Base-by-base conservation (phyloP, 805 yeast species). In the Starmera caribaea region DNA sequence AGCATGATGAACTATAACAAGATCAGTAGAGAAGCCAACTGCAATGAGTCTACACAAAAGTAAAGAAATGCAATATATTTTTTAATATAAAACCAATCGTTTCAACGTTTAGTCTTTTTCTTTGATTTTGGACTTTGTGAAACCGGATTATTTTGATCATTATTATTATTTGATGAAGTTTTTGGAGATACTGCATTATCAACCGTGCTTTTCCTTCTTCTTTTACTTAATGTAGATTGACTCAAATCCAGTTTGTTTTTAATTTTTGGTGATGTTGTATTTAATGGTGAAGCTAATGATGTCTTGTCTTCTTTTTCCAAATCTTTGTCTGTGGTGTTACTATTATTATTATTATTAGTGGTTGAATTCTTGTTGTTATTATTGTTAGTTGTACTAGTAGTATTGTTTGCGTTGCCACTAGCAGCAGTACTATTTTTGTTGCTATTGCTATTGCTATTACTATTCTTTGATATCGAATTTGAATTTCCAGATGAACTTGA, bases 141-240 rank as follows among this genome's bases (percentile, higher is more conserved):
- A 21, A 21, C 26, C 26, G 26, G 6, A 21, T 21, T 21, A 21
- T 21, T 21, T 21, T 21, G 26, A 21, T 21, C 26, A 21, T 21
- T 21, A 21, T 21, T 21, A 21, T 21, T 21, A 21, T 21, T 21
- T 21, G 26, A 21, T 21, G 38, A 30, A 12, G 41, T 48, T 39
- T 53, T 53, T 26, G 58, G 58, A 2, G 54, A 48, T 1, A 54
- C 28, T 2, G 50, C 56, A 1, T 32, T 32, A 15, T 45, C 50
- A 5, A 44, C 36, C 2, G 55, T 47, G 26, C 53, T 47, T 36
- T 54, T 54, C 27, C 58, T 55, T 43, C 68, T 49, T 42, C 68
- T 48, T 40, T 62, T 62, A 21, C 52, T 59, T 36, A 62, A 39
- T 1, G 65, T 53, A 0, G 64, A 58, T 40, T 58, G 63, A 5